phyloP scores from a whole-genome alignment of 2,329 filamentous ascomycete species.

The Arthrobotrys pseudoclavata region DNA sequence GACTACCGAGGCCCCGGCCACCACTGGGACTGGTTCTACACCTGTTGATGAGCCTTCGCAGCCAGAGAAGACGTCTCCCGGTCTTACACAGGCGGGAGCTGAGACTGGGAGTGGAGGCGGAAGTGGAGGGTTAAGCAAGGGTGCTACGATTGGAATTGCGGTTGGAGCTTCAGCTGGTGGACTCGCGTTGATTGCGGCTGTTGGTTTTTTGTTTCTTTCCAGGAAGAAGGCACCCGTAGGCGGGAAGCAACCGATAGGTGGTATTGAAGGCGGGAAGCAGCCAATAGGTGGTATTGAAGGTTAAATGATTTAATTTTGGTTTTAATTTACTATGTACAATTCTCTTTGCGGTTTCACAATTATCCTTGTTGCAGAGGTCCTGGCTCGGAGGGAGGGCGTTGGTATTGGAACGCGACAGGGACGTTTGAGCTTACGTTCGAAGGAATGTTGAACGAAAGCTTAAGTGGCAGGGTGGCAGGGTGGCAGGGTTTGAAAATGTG shows the following conservation, averaged over 20 bases:
- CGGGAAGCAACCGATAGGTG: constrained; percentile 64
- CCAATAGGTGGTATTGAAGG: constrained; percentile 66
- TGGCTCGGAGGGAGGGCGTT: too few relatives aligned
- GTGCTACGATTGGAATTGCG: constrained; percentile 63
- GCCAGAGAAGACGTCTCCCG: constrained; percentile 1
- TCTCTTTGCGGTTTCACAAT: too few relatives aligned
- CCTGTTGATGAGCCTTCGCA: not conserved
- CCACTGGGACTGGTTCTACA: not conserved
- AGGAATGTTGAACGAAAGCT: too few relatives aligned
- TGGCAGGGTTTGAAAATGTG: too few relatives aligned
- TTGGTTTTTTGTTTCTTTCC: constrained; percentile 56
- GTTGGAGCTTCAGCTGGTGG: constrained; percentile 63
- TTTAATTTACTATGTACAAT: too few relatives aligned
- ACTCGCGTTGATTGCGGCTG: constrained; percentile 27
- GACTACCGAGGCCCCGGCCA: too few relatives aligned
- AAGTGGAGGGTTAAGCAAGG: constrained; percentile 62
- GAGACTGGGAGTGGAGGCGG: not conserved
- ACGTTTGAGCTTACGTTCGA: too few relatives aligned
- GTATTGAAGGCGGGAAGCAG: constrained; percentile 64
- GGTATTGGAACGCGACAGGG: too few relatives aligned
- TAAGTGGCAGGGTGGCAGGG: too few relatives aligned
- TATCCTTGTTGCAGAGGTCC: too few relatives aligned
- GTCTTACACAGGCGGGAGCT: not conserved
- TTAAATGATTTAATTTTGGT: constrained; percentile 62
- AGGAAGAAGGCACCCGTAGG: constrained; percentile 60